These are phyloP conservation scores for Kitagawia praeruptora DNA, from an alignment of 129 eudicot genomes.

Conservation along the genomic window DNA sequence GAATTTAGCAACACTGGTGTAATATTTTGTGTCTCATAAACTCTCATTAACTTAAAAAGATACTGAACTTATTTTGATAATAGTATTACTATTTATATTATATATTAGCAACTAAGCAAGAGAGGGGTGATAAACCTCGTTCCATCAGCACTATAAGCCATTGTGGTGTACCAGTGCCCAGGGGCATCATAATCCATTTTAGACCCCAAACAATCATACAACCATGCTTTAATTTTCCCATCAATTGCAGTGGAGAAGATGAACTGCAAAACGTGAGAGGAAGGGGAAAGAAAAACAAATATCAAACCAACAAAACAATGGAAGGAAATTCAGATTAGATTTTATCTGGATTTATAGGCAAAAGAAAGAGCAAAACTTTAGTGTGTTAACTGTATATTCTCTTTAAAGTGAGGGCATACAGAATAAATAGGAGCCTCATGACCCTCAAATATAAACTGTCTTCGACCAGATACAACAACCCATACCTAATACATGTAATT, in stretches of 20 bases:
- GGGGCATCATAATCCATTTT: too few species aligned
- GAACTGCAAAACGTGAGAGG: neutral
- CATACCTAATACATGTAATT: slow-evolving; percentile 48
- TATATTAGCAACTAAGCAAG: neutral
- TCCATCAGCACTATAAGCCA: too few species aligned
- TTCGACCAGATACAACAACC: slow-evolving; percentile 77
- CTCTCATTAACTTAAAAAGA: neutral
- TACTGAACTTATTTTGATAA: neutral
- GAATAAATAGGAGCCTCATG: slow-evolving; percentile 90
- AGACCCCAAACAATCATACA: too few species aligned
- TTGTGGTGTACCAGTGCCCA: too few species aligned
- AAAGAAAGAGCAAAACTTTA: neutral
- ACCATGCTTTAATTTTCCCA: too few species aligned
- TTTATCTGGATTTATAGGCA: neutral
- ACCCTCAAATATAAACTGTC: slow-evolving; percentile 67
- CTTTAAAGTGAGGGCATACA: slow-evolving; percentile 77
- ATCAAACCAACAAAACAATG: neutral
- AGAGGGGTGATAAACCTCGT: neutral
- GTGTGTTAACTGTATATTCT: slow-evolving; percentile 47
- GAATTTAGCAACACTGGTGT: neutral
- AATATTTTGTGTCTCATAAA: too few species aligned
- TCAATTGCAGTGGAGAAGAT: too few species aligned
- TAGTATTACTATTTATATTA: neutral
- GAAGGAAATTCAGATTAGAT: neutral
- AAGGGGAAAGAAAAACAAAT: neutral